These are phyloP conservation scores for Monosporozyma unispora DNA, from an alignment of 805 yeast genomes.

Conservation along the genomic window DNA sequence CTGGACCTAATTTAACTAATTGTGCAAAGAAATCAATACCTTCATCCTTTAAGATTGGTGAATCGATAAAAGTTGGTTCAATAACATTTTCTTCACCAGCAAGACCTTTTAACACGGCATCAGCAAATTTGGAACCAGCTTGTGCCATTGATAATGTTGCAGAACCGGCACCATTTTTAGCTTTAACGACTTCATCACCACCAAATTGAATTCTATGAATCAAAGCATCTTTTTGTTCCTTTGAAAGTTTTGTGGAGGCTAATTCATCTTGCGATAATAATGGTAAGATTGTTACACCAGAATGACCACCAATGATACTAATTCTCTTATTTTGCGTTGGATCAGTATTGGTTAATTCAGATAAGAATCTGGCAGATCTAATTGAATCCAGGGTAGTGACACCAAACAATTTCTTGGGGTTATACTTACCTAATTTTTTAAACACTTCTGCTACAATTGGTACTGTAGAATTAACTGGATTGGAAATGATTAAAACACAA, in stretches of 20 bases:
- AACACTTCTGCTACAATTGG: slow-evolving; percentile 66
- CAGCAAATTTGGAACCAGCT: slow-evolving; percentile 74
- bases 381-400: slow-evolving; percentile 84
- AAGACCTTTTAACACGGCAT: slow-evolving; percentile 55
- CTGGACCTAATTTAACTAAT: slow-evolving; percentile 84
- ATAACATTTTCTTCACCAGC: slow-evolving; percentile 55
- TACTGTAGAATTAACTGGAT: slow-evolving; percentile 90
- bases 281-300: slow-evolving; percentile 92
- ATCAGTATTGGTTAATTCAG: slow-evolving; percentile 43
- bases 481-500: slow-evolving; percentile 72
- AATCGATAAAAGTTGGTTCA: slow-evolving; percentile 67
- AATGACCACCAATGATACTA: slow-evolving; percentile 73
- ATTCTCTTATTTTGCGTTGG: not conserved
- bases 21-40: slow-evolving; percentile 97
- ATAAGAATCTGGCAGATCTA: slow-evolving; percentile 67
- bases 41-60: slow-evolving; percentile 73
- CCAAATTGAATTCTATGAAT: slow-evolving; percentile 90
- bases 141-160: slow-evolving; percentile 93
- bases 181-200: slow-evolving; percentile 94
- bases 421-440: slow-evolving; percentile 1
- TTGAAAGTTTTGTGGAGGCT: slow-evolving; percentile 22
- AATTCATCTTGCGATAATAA: slow-evolving; percentile 42
- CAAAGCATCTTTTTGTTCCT: slow-evolving; percentile 42
- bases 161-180: slow-evolving; percentile 89
- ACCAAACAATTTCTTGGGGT: slow-evolving; percentile 56